Percentiles rank a stretch among this genome's conserved stretches.
These are phyloP conservation scores for Glycine tomentella DNA, from an alignment of 306 rosid genomes.

Conservation along the genomic window DNA sequence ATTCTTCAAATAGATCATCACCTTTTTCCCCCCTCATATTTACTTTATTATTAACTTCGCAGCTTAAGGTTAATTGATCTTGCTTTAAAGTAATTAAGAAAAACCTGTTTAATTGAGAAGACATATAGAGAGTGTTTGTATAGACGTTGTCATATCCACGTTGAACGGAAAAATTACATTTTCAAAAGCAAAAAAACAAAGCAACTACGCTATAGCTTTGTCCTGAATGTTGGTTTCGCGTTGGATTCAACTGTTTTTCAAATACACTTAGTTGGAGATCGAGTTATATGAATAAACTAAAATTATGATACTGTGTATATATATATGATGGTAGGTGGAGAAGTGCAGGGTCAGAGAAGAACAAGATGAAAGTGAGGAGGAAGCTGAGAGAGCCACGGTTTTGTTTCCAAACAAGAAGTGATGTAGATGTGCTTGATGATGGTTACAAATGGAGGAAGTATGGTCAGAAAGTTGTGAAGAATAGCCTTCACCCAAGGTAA, in stretches of 20 bases:
- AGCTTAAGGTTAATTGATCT: background rate
- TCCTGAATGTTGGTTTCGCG: too few relatives aligned
- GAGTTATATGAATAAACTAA: too few relatives aligned
- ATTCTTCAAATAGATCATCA: conserved; percentile 19
- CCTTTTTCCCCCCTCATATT: background rate
- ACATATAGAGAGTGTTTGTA: too few relatives aligned
- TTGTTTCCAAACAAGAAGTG: conserved; percentile 98
- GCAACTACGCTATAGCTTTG: too few relatives aligned
- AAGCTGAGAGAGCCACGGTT: conserved; percentile 97
- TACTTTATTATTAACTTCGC: background rate
- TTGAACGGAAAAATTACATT: too few relatives aligned
- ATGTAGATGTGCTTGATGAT: conserved; percentile 99
- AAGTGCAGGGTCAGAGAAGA: conserved; percentile 73
- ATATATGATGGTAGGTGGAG: conserved; percentile 80
- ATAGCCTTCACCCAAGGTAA: conserved; percentile 98
- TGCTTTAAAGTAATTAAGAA: background rate
- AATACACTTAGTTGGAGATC: too few relatives aligned
- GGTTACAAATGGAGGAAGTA: conserved; percentile 99
- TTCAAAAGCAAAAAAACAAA: too few relatives aligned
- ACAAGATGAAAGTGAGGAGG: conserved; percentile 92
- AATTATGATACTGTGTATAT: too few relatives aligned
- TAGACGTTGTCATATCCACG: too few relatives aligned
- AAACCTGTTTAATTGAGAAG: background rate
- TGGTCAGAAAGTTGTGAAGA: conserved; percentile 97
- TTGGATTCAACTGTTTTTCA: too few relatives aligned